Evolutionary conservation across 225 moss, liverwort and hornwort species (phyloP).

Genomic region (Marchantia paleacea): DNA sequence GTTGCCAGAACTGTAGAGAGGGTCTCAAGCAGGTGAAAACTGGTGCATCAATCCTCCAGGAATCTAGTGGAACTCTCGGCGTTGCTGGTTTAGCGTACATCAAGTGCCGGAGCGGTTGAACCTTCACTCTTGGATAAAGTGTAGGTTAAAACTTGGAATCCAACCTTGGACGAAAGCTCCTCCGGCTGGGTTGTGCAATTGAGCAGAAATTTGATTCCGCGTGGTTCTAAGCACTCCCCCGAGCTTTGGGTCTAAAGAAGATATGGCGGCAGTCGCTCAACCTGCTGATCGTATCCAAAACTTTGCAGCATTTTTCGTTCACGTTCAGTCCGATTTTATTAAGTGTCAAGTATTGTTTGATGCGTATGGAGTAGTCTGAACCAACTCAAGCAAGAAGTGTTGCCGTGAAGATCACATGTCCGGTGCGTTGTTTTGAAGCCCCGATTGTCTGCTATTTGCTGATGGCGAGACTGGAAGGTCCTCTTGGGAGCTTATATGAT

Average conservation of each 20-base stretch:
- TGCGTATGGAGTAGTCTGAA: neutral
- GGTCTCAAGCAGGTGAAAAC: slow-evolving; percentile 5
- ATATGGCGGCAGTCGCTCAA: slow-evolving; percentile 99
- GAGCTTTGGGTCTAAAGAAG: slow-evolving; percentile 61
- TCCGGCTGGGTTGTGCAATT: slow-evolving; percentile 23
- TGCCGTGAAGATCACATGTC: neutral
- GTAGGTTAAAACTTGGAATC: neutral
- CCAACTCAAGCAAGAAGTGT: neutral
- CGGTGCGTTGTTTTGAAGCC: neutral
- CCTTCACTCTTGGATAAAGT: neutral
- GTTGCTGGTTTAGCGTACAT: neutral
- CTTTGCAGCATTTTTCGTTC: slow-evolving; percentile 20
- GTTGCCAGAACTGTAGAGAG: slow-evolving; percentile 9
- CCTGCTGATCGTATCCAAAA: slow-evolving; percentile 94
- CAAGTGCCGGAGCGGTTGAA: slow-evolving; percentile 8
- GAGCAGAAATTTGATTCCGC: slow-evolving; percentile 6
- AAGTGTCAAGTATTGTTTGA: neutral
- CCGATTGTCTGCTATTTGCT: neutral
- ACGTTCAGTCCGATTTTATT: neutral
- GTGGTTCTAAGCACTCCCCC: slow-evolving; percentile 16
- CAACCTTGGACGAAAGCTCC: slow-evolving; percentile 5
- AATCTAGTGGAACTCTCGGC: neutral
- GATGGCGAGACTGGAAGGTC: neutral
- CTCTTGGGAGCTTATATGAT: neutral
- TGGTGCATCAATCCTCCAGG: neutral